A percentile compares a stretch with the other conserved stretches of the same genome.
Conservation (phyloP, 2,329 filamentous ascomycete genomes). For the Beauveria sp. region DNA sequence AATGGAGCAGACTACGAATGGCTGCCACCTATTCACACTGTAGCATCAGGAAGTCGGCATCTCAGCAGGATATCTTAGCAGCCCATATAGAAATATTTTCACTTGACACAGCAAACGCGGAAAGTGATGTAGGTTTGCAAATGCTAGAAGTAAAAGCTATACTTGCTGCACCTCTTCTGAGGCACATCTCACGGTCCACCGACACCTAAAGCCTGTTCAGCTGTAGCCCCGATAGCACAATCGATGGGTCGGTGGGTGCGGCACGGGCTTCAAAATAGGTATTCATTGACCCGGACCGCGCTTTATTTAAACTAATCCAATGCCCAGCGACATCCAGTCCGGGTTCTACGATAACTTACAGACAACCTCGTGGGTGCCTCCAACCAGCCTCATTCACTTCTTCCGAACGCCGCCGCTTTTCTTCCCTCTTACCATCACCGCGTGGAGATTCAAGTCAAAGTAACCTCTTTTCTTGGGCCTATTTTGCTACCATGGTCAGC, state of each 20-base stretch:
- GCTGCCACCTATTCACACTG: no score
- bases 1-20: no score
- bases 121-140: no score
- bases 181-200: no score
- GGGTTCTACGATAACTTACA: not conserved
- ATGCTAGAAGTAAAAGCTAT: no score
- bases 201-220: no score
- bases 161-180: no score
- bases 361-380: not conserved
- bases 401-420: not conserved
- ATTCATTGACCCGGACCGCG: not conserved
- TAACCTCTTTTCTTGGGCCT: not conserved
- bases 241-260: not conserved
- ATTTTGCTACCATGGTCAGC: not conserved
- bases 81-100: no score
- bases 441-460: not conserved
- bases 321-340: not conserved
- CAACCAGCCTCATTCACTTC: not conserved
- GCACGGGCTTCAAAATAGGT: not conserved
- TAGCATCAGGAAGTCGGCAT: no score
- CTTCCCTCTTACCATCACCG: not conserved
- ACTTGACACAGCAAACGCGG: no score
- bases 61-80: no score
- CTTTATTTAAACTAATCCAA: not conserved
- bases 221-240: no score